A percentile compares a stretch with the other conserved stretches of the same genome.
phyloP scores from a whole-genome alignment of 805 yeast genomes.

The Sungouiella blattae region DNA sequence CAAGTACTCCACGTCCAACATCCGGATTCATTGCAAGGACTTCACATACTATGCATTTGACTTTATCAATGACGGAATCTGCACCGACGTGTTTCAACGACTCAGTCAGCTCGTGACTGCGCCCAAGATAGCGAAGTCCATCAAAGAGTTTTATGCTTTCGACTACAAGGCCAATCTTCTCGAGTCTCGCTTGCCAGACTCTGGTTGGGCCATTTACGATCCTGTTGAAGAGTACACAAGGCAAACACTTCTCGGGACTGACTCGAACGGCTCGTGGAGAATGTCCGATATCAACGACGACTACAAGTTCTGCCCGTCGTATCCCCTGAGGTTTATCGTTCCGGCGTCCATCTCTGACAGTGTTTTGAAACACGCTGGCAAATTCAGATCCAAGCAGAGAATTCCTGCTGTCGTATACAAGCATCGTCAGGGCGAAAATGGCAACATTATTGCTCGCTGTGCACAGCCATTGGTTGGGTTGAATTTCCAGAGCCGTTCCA shows the following conservation, averaged over 20 bases:
- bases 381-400: conserved; percentile 80
- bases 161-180: conserved; percentile 70
- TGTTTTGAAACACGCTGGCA: conserved; percentile 76
- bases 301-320: conserved; percentile 68
- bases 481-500: conserved; percentile 72
- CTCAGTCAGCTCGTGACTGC: conserved; percentile 63
- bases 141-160: conserved; percentile 65
- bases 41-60: conserved; percentile 79
- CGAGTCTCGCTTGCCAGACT: conserved; percentile 46
- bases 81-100: conserved; percentile 70
- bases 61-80: conserved; percentile 54
- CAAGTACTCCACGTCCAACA: conserved; percentile 44
- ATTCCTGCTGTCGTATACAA: conserved; percentile 80
- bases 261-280: conserved; percentile 55
- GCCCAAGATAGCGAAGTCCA: conserved; percentile 44
- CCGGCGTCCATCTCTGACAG: conserved; percentile 81
- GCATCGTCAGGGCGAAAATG: conserved; percentile 52
- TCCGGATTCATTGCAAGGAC: conserved; percentile 79
- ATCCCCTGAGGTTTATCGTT: conserved; percentile 65
- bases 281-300: conserved; percentile 58
- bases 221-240: conserved; percentile 63
- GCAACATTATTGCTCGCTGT: conserved; percentile 80
- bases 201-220: conserved; percentile 74
- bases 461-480: conserved; percentile 92
- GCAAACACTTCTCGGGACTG: conserved; percentile 53